Percentiles rank a stretch among this genome's conserved stretches.
phyloP scores from a whole-genome alignment of 176 grass and related monocot species.

The Triticum monococcum region DNA sequence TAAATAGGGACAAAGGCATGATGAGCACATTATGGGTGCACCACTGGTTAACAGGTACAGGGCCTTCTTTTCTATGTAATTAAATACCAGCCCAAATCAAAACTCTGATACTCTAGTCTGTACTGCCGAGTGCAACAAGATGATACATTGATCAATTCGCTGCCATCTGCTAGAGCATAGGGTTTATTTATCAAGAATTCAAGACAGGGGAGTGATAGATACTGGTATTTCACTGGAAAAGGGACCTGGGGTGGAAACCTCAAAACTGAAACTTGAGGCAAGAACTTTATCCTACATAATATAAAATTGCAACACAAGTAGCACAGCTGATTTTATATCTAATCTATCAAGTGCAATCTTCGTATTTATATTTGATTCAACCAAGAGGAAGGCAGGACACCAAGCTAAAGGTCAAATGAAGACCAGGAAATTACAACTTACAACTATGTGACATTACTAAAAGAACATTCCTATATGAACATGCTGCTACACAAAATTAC shows the following conservation, averaged over 20 bases:
- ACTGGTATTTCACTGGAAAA: neutral
- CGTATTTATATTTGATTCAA: slow-evolving; percentile 10
- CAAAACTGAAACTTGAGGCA: neutral
- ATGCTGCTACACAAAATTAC: slow-evolving; percentile 31
- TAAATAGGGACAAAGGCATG: neutral
- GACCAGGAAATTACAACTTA: slow-evolving; percentile 33
- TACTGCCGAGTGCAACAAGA: neutral
- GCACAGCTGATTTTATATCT: neutral
- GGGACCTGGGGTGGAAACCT: neutral
- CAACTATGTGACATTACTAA: slow-evolving; percentile 36
- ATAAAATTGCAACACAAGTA: slow-evolving; percentile 4
- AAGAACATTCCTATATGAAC: slow-evolving; percentile 49
- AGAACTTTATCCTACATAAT: slow-evolving; percentile 2
- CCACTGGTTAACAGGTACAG: neutral
- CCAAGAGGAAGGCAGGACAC: neutral
- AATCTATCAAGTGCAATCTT: slow-evolving; percentile 9
- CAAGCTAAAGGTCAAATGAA: slow-evolving; percentile 7
- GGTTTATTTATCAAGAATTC: neutral
- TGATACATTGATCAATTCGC: neutral
- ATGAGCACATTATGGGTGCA: neutral
- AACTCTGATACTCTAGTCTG: neutral
- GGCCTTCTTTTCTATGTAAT: neutral
- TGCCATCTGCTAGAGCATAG: neutral
- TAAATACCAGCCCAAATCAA: neutral
- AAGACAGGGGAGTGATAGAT: neutral